Evolutionary conservation across 2,329 filamentous ascomycete genomes (phyloP), one percentile per base, ranked within the genome.

Genomic region (Aspergillus fumigatiaffinis): DNA sequence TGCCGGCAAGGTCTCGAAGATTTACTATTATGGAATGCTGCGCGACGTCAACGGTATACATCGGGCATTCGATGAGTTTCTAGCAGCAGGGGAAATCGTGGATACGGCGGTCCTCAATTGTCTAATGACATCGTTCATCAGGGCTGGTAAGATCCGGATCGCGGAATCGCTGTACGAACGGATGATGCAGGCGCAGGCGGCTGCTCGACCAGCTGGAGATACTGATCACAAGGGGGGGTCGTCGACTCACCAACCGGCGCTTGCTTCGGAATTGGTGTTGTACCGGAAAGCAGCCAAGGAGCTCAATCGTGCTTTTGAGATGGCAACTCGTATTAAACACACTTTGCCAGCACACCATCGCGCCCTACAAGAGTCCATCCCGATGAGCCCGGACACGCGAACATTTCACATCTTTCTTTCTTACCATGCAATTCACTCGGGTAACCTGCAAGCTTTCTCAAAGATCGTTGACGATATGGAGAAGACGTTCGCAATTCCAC

Each of bases 101-200:
- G 93, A 97, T 71, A 92, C 90, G 0, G 81, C 89, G 2, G 88
- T 92, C 14, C 81, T 97, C 72, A 97, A 97, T 69, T 90, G 89
- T 65, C 86, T 97, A 66, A 90, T 97, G 60, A 82, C 86, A 0
- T 87, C 91, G 1, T 82, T 97, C 21, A 80, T 97, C 47, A 82
- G 86, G 55, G 87, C 88, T 14, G 88, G 88, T 44, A 92, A 99
- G 68, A 84, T 88, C 42, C 77, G 81, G 6, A 87, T 90, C 0
- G 94, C 92, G 2, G 87, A 93, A 64, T 82, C 88, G 58, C 85
- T 96, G 10, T 97, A 97, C 67, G 79, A 85, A 56, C 86, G 87
- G 59, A 97, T 99, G 92, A 92, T 92, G 72, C 76, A 75, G 2
- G 78, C 85, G 28, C 79, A 86, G 56, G 70, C 46, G 73, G 73